Evolutionary conservation across 2,329 filamentous ascomycete species (phyloP), one percentile per base, ranked within the genome.

Genomic region (Penicillium sp.): DNA sequence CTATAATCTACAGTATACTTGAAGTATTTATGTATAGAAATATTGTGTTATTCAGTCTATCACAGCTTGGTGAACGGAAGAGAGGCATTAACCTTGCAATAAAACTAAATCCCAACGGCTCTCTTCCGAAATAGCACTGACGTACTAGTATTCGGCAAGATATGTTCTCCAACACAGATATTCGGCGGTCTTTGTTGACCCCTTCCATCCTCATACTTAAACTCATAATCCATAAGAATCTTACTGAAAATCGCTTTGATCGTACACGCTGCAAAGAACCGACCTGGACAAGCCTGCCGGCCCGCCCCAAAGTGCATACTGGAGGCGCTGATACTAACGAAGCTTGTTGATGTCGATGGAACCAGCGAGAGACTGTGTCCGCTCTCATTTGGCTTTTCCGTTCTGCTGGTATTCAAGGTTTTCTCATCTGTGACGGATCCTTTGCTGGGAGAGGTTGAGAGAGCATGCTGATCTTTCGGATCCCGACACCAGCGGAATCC

Each of bases 281-380:
- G 60, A 16, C 64, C 67, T 14, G 69, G 66, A 52, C 67, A 70
- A 1, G 65, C 63, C 45, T 63, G 64, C 11, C 61, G 56, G 13
- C 66, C 68, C 22, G 61, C 68, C 2, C 69, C 69, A 44, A 71
- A 71, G 33, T 70, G 67, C 58, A 70, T 63, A 31, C 66, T 66
- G 7, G 59, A 33, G 0, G 56, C 46, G 24, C 52, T 60, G 24
- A 66, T 60, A n/a, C 53, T 56, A 8, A 69, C 63, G 13, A 69
- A 60, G 16, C 55, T 63, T 10, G 52, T 58, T 3, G 56, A 50
- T 7, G 53, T 43, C 8, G 59, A 52, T 10, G 44, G 41, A 4
- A 24, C 14, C 6, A 45, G 43, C 11, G 22, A n/a, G 6, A 35
- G 11, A 7, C 5, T 21, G 5, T 19, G 22, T 3, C 37, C 9